Evolutionary conservation across 148 eudicot species (phyloP).

Genomic region (Spergularia marina): DNA sequence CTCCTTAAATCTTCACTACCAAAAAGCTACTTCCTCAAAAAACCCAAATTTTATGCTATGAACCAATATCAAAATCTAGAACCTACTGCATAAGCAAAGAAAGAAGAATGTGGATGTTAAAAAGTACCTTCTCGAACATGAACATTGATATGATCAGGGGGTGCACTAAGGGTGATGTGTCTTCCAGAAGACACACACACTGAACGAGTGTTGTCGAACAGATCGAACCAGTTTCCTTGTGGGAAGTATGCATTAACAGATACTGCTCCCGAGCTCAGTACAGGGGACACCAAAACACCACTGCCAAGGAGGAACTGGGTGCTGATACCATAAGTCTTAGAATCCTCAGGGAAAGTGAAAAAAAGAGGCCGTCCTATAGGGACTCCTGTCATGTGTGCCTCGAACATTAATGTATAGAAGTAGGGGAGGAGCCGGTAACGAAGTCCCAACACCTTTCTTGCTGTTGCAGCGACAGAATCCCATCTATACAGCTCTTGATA

Average conservation of each 20-base stretch:
- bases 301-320: constrained; percentile 69
- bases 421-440: constrained; percentile 77
- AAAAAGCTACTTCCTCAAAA: too few species aligned
- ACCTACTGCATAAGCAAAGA: background rate
- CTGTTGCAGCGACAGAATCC: constrained; percentile 72
- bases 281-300: constrained; percentile 84
- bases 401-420: constrained; percentile 63
- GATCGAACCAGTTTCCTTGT: constrained; percentile 74
- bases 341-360: constrained; percentile 67
- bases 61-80: background rate
- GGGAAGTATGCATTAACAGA: constrained; percentile 71
- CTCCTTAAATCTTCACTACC: too few species aligned
- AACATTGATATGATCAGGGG: constrained; percentile 61
- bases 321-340: constrained; percentile 52
- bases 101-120: background rate
- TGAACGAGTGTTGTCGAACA: constrained; percentile 51
- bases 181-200: constrained; percentile 41
- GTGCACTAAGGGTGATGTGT: constrained; percentile 49
- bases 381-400: constrained; percentile 54
- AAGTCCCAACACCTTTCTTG: constrained; percentile 68
- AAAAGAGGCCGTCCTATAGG: constrained; percentile 81
- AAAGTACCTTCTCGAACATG: constrained; percentile 62
- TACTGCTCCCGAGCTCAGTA: constrained; percentile 38
- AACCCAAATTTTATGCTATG: too few species aligned
- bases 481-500: constrained; percentile 77